A percentile compares a stretch with the other conserved stretches of the same genome.
Conservation (phyloP, 148 eudicot genomes). For the Silene latifolia region DNA sequence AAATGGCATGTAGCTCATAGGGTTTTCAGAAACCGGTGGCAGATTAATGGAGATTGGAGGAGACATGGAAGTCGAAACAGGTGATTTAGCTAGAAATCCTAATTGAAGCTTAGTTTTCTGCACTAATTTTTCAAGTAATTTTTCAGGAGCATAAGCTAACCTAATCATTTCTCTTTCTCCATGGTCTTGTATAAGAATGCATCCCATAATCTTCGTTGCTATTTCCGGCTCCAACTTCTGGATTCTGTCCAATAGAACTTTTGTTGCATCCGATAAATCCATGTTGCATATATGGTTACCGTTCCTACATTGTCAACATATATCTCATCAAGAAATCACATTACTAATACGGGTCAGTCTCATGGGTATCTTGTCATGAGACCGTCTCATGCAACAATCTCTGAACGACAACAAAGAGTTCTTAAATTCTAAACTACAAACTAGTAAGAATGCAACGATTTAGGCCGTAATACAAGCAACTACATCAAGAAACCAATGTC, state of each 20-base stretch:
- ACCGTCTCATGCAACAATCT: background rate
- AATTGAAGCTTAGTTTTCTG: constrained; percentile 41
- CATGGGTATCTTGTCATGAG: no score
- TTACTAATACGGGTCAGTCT: background rate
- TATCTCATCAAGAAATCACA: constrained; percentile 12
- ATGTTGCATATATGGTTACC: constrained; percentile 30
- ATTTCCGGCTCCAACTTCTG: constrained; percentile 58
- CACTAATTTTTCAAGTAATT: constrained; percentile 38
- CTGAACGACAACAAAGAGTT: no score
- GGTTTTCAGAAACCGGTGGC: constrained; percentile 30
- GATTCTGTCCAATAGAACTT: constrained; percentile 41
- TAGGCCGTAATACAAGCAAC: no score
- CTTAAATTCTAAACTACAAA: no score
- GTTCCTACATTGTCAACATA: constrained; percentile 22
- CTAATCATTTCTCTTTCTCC: constrained; percentile 56
- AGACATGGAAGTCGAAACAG: constrained; percentile 37
- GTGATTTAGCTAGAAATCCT: constrained; percentile 26
- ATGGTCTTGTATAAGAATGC: constrained; percentile 44
- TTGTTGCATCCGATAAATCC: constrained; percentile 57
- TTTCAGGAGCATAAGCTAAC: constrained; percentile 61
- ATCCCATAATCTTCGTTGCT: constrained; percentile 53
- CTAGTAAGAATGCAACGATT: no score
- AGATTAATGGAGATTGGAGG: constrained; percentile 26
- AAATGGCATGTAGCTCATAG: constrained; percentile 31
- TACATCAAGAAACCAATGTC: no score